A percentile compares a stretch with the other conserved stretches of the same genome.
These are phyloP conservation scores for Penicillium fimorum DNA, from an alignment of 495 filamentous ascomycete species.

Conservation along the genomic window DNA sequence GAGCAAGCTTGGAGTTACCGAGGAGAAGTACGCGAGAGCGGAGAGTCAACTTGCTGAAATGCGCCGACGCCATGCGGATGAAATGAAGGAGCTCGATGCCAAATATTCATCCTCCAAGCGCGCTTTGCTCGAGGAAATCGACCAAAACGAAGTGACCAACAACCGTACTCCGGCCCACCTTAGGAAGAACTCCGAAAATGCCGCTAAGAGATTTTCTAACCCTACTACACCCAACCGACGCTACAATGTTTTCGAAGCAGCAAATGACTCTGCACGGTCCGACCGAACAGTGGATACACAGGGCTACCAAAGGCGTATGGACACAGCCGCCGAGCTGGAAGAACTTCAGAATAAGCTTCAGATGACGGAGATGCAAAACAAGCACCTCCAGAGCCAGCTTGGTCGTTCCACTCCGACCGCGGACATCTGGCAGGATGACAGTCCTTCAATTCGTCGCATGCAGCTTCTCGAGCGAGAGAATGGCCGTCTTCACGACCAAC, in stretches of 20 bases:
- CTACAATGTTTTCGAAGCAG: constrained; percentile 57
- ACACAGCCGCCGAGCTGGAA: constrained; percentile 86
- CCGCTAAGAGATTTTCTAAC: constrained; percentile 65
- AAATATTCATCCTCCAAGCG: constrained; percentile 70
- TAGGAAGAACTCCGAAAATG: constrained; percentile 67
- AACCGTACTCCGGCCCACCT: constrained; percentile 75
- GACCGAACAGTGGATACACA: constrained; percentile 88
- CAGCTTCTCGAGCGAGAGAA: constrained; percentile 94
- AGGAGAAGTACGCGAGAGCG: constrained; percentile 77
- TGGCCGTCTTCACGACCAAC: constrained; percentile 85
- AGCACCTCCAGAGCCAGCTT: constrained; percentile 87
- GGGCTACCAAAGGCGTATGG: constrained; percentile 85
- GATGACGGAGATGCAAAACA: constrained; percentile 92
- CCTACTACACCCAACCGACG: constrained; percentile 73
- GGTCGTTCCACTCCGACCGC: constrained; percentile 60
- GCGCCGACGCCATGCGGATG: constrained; percentile 66
- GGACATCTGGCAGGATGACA: constrained; percentile 72
- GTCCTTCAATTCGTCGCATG: constrained; percentile 75
- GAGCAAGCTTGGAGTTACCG: constrained; percentile 78
- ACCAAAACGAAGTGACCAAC: constrained; percentile 74
- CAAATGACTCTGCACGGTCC: constrained; percentile 79
- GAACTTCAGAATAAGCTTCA: constrained; percentile 94
- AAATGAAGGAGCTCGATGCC: constrained; percentile 70
- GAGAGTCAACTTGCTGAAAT: constrained; percentile 82
- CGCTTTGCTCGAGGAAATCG: constrained; percentile 80